Conservation (phyloP, 2,329 filamentous ascomycete genomes). For the Ploettnerulaceae sp. region DNA sequence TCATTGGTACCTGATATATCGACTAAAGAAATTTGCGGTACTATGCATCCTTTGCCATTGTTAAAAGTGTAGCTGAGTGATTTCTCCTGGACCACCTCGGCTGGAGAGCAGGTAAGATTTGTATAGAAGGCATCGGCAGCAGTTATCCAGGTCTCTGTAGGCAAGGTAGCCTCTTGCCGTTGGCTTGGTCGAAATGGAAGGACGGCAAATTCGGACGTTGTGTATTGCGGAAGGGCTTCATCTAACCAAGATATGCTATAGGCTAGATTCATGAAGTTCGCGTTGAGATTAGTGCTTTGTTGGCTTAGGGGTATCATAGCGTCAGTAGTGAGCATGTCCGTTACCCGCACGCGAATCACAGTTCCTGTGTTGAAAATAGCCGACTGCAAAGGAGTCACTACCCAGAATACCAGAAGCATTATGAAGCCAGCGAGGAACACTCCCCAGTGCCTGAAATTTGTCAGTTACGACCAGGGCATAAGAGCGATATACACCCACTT, state of each 20-base stretch:
- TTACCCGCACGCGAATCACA: slow-evolving; percentile 23
- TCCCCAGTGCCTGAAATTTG: slow-evolving; percentile 44
- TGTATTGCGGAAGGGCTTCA: slow-evolving; percentile 42
- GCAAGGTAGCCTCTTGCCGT: neutral
- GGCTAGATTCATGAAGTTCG: slow-evolving; percentile 39
- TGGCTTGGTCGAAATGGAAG: slow-evolving; percentile 38
- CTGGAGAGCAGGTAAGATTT: slow-evolving; percentile 38
- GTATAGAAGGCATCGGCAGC: slow-evolving; percentile 36
- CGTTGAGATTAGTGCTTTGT: slow-evolving; percentile 34
- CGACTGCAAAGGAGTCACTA: slow-evolving; percentile 50
- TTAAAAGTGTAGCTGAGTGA: slow-evolving; percentile 29
- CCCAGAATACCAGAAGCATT: slow-evolving; percentile 50
- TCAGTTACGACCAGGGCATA: neutral
- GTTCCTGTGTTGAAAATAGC: slow-evolving; percentile 45
- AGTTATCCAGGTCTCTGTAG: slow-evolving; percentile 19
- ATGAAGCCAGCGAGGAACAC: slow-evolving; percentile 45
- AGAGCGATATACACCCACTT: slow-evolving; percentile 11
- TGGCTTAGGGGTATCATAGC: slow-evolving; percentile 28
- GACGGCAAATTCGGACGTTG: slow-evolving; percentile 39
- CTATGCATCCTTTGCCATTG: slow-evolving; percentile 38
- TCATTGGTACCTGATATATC: neutral
- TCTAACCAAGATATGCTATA: slow-evolving; percentile 45
- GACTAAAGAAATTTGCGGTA: slow-evolving; percentile 17
- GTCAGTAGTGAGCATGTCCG: slow-evolving; percentile 24
- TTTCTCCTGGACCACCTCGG: slow-evolving; percentile 13